Conservation (phyloP, 2,329 filamentous ascomycete species). For the Cladobotryum mycophilum region DNA sequence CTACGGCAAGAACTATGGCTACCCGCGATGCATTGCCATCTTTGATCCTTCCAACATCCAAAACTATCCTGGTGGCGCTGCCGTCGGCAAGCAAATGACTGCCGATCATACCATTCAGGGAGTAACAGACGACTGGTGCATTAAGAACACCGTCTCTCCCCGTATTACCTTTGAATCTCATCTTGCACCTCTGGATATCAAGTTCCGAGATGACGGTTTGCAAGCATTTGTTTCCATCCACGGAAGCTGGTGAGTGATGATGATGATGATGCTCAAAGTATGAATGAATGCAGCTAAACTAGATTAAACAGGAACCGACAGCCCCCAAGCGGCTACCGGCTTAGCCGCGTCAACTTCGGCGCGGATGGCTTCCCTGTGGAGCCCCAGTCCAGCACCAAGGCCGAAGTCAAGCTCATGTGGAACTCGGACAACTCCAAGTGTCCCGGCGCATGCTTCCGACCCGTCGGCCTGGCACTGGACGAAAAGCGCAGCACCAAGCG, state of each 20-base stretch:
- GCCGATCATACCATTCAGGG: conserved; percentile 17
- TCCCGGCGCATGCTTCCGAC: conserved; percentile 45
- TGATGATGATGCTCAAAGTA: too few species aligned
- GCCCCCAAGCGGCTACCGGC: conserved; percentile 32
- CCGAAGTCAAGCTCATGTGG: conserved; percentile 41
- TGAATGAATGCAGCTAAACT: too few species aligned
- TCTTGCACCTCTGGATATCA: conserved; percentile 58
- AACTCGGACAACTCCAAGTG: conserved; percentile 42
- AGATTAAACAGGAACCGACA: conserved; percentile 22
- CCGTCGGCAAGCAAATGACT: conserved; percentile 18
- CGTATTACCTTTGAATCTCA: conserved; percentile 37
- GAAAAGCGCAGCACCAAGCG: conserved; percentile 32
- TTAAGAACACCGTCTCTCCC: conserved; percentile 16
- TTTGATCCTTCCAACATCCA: conserved; percentile 37
- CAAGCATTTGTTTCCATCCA: conserved; percentile 58
- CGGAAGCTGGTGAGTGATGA: conserved; percentile 44
- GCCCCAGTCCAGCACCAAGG: conserved; percentile 30
- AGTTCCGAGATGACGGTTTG: conserved; percentile 49
- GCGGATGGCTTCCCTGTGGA: conserved; percentile 28
- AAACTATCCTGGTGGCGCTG: conserved; percentile 27
- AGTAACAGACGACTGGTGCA: conserved; percentile 19
- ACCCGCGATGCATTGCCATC: conserved; percentile 56
- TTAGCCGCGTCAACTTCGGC: conserved; percentile 31
- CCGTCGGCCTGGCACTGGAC: conserved; percentile 40
- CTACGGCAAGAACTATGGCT: conserved; percentile 50